Percentiles rank a stretch among this genome's conserved stretches.
These are phyloP conservation scores for Truncatella angustata DNA, from an alignment of 2,329 filamentous ascomycete species.

Conservation along the genomic window DNA sequence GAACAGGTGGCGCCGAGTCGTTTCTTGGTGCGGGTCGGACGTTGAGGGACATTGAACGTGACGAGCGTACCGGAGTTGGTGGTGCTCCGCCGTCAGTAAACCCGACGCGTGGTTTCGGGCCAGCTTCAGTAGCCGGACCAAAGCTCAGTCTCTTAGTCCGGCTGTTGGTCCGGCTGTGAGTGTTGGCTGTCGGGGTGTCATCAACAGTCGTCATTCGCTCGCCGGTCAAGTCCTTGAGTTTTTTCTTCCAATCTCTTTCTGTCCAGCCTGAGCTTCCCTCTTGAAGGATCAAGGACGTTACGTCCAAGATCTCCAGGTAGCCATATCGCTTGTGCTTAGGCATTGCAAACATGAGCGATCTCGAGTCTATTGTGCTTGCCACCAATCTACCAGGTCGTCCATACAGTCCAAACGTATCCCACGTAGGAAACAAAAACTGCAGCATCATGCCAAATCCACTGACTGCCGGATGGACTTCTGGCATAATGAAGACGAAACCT, in stretches of 20 bases:
- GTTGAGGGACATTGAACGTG: conserved; percentile 49
- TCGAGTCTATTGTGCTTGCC: conserved; percentile 80
- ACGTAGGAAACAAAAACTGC: conserved; percentile 87
- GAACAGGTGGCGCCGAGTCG: conserved; percentile 50
- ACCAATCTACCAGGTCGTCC: conserved; percentile 84
- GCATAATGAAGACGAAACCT: conserved; percentile 98
- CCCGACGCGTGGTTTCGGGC: conserved; percentile 47
- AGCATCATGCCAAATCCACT: conserved; percentile 95
- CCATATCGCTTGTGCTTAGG: conserved; percentile 84
- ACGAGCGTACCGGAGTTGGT: conserved; percentile 48
- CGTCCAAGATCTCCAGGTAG: conserved; percentile 86
- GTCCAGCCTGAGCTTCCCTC: conserved; percentile 75
- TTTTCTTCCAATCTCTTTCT: conserved; percentile 86
- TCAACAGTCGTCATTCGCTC: conserved; percentile 68
- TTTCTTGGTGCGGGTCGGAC: conserved; percentile 37
- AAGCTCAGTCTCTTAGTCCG: conserved; percentile 58
- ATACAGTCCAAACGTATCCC: conserved; percentile 89
- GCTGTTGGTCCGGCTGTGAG: conserved; percentile 53
- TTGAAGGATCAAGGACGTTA: conserved; percentile 74
- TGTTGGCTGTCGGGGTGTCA: conserved; percentile 43
- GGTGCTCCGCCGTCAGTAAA: conserved; percentile 51
- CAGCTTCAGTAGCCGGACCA: conserved; percentile 33
- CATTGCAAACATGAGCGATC: conserved; percentile 98
- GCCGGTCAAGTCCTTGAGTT: conserved; percentile 84
- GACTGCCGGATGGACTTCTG: conserved; percentile 87